phyloP scores from a whole-genome alignment of 2,329 filamentous ascomycete species.

The Coniochaeta sp. region DNA sequence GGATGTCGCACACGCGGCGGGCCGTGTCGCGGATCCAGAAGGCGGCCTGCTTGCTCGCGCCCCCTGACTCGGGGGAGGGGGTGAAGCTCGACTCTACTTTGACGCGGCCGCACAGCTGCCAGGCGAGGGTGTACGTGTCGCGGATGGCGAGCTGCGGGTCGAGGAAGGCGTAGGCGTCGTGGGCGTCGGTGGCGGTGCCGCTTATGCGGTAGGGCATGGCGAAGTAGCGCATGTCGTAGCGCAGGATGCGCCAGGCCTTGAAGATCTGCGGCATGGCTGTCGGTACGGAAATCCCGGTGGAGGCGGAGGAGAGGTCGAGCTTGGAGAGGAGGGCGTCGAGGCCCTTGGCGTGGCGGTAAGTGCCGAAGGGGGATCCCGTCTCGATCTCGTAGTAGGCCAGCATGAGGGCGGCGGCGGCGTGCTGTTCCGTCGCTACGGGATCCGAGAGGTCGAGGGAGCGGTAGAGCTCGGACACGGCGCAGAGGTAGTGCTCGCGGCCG shows the following conservation, averaged over 20 bases:
- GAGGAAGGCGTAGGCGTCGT: not conserved
- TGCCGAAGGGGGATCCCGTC: not conserved
- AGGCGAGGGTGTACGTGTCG: not conserved
- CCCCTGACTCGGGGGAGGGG: not conserved
- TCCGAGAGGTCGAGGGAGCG: not conserved
- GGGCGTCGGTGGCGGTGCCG: not conserved
- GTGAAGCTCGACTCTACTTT: not conserved
- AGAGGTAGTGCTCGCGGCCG: not conserved
- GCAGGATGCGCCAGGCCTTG: slow-evolving; percentile 2
- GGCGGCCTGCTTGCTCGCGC: not conserved
- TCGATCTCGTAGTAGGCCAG: slow-evolving; percentile 4
- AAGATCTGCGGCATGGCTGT: not conserved
- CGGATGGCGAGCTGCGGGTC: slow-evolving; percentile 1
- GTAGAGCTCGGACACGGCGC: not conserved
- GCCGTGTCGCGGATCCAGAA: slow-evolving; percentile 1
- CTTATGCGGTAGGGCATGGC: not conserved
- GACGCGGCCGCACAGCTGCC: not conserved
- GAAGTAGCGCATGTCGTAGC: slow-evolving; percentile 1
- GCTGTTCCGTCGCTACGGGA: not conserved
- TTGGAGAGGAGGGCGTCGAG: not conserved
- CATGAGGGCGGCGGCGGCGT: slow-evolving; percentile 2
- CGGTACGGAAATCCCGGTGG: not conserved
- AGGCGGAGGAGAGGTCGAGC: not conserved
- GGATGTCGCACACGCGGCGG: not conserved
- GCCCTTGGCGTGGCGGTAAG: not conserved